A percentile compares a stretch with the other conserved stretches of the same genome.
Conservation (phyloP, 108 stramenopile genomes). For the Craspedostauros australis region DNA sequence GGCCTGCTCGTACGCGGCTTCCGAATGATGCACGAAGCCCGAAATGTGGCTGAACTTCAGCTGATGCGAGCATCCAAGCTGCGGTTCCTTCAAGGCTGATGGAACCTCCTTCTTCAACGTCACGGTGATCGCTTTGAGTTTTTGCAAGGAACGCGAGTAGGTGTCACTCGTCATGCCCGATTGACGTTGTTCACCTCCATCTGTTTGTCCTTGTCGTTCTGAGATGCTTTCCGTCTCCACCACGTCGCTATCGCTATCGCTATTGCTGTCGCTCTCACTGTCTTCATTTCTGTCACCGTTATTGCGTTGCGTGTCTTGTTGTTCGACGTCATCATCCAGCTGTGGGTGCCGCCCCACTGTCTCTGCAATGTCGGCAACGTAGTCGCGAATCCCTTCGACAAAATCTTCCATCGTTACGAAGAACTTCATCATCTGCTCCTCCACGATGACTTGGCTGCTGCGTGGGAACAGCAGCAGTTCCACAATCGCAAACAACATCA, state of each 20-base stretch:
- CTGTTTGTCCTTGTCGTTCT: background rate
- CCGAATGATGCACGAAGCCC: constrained; percentile 3
- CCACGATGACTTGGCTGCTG: constrained; percentile 27
- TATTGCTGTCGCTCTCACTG: background rate
- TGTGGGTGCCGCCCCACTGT: too few relatives aligned
- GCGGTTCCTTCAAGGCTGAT: constrained; percentile 11
- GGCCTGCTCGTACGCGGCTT: constrained; percentile 1
- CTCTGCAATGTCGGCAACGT: background rate
- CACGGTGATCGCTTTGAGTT: background rate
- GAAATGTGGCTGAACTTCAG: background rate
- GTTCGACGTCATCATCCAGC: too few relatives aligned
- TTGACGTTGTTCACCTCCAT: too few relatives aligned
- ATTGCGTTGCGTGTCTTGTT: background rate
- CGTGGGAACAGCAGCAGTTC: constrained; percentile 34
- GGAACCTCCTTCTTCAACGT: constrained; percentile 10
- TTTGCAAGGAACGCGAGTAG: too few relatives aligned
- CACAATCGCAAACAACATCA: constrained; percentile 27
- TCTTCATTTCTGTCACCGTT: background rate
- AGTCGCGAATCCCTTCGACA: constrained; percentile 3
- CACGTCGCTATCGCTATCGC: background rate
- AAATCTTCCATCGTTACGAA: constrained; percentile 23
- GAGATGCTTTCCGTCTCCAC: background rate
- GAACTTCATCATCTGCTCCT: constrained; percentile 25
- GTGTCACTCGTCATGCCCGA: too few relatives aligned
- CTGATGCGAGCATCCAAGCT: constrained; percentile 9